Evolutionary conservation across 2,329 filamentous ascomycete genomes (phyloP).

Genomic region (Aspergillus alliaceus): DNA sequence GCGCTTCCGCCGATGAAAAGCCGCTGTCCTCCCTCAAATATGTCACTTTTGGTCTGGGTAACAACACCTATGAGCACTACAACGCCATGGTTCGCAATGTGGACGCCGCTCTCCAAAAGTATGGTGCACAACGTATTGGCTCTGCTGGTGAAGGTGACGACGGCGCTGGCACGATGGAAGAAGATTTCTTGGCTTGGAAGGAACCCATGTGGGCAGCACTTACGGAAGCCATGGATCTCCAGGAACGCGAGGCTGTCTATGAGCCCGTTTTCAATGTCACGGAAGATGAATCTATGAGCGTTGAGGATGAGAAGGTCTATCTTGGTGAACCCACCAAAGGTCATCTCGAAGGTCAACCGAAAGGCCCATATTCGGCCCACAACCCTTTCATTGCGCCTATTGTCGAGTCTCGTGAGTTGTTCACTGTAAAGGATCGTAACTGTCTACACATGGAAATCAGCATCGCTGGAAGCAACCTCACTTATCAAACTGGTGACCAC

Average conservation of each 20-base stretch:
- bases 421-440: conserved; percentile 85
- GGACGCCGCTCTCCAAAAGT: conserved; percentile 73
- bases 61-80: conserved; percentile 99
- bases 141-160: conserved; percentile 93
- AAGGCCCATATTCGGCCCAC: conserved; percentile 92
- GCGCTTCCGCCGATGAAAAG: conserved; percentile 60
- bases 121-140: conserved; percentile 82
- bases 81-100: conserved; percentile 97
- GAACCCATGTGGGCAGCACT: conserved; percentile 96
- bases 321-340: conserved; percentile 95
- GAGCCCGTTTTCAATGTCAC: conserved; percentile 86
- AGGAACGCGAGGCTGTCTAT: conserved; percentile 95
- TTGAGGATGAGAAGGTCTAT: conserved; percentile 80
- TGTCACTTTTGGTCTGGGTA: conserved; percentile 92
- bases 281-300: conserved; percentile 70
- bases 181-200: conserved; percentile 98
- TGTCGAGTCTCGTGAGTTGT: conserved; percentile 84
- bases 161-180: conserved; percentile 98
- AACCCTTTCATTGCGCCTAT: conserved; percentile 97
- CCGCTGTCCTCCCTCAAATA: conserved; percentile 84
- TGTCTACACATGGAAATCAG: conserved; percentile 96
- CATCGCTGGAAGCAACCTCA: conserved; percentile 82
- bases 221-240: conserved; percentile 76
- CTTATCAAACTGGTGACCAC: conserved; percentile 95
- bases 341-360: conserved; percentile 80